phyloP scores from a whole-genome alignment of 768 basidiomycete genomes.

The Serendipita indica region DNA sequence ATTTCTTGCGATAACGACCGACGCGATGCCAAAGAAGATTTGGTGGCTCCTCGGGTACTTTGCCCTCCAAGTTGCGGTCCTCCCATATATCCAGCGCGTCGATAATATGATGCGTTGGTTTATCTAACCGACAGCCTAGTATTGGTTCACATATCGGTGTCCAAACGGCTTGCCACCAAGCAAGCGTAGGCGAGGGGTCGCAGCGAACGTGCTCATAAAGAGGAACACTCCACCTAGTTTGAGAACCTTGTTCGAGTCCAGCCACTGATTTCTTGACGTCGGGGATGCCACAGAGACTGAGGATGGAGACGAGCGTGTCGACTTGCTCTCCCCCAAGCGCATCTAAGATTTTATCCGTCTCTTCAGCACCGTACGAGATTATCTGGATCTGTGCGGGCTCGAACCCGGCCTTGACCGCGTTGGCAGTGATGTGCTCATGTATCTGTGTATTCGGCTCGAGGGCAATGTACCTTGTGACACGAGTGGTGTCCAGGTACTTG shows the following conservation, averaged over 20 bases:
- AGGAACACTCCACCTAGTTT: constrained; percentile 50
- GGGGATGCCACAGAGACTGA: constrained; percentile 53
- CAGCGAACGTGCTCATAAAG: constrained; percentile 56
- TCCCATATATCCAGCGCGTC: constrained; percentile 31
- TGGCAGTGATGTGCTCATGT: constrained; percentile 39
- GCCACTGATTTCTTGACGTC: constrained; percentile 34
- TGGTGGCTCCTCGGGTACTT: constrained; percentile 40
- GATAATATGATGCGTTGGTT: constrained; percentile 15
- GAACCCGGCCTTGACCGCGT: constrained; percentile 38
- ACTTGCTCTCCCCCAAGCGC: constrained; percentile 20
- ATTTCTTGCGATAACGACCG: constrained; percentile 27
- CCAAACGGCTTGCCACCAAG: constrained; percentile 65
- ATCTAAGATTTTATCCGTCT: constrained; percentile 1
- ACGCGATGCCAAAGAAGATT: constrained; percentile 43
- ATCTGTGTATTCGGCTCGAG: constrained; percentile 55
- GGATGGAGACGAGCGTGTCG: constrained; percentile 49
- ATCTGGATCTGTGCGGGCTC: constrained; percentile 39
- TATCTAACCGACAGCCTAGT: constrained; percentile 50
- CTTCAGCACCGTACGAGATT: constrained; percentile 52
- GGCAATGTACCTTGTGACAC: constrained; percentile 51
- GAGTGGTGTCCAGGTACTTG: constrained; percentile 39
- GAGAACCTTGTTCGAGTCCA: constrained; percentile 36
- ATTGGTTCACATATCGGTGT: constrained; percentile 48
- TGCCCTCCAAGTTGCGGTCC: constrained; percentile 31
- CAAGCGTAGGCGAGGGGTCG: background rate